Evolutionary conservation across 2,329 filamentous ascomycete species (phyloP).

Genomic region (Chrysoporthe deuterocubensis): DNA sequence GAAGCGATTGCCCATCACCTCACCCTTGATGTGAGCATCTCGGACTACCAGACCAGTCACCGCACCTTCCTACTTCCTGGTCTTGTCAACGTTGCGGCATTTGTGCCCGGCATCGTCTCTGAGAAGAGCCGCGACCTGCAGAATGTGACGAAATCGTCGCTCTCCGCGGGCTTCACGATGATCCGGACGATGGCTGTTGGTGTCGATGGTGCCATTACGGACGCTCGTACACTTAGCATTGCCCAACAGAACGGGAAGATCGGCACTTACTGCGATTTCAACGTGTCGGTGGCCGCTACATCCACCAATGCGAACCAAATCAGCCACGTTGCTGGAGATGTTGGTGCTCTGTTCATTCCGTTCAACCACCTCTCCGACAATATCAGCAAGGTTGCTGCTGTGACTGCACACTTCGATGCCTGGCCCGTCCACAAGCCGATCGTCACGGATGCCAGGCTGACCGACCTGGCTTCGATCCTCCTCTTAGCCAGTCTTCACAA

Average conservation of each 20-base stretch:
- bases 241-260: conserved; percentile 73
- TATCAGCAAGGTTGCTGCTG: conserved; percentile 81
- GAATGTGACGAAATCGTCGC: conserved; percentile 71
- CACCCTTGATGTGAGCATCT: conserved; percentile 77
- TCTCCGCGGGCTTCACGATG: conserved; percentile 79
- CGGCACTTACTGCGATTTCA: conserved; percentile 76
- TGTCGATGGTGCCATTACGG: conserved; percentile 72
- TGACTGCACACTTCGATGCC: conserved; percentile 76
- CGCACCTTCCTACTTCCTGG: conserved; percentile 74
- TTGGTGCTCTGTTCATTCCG: conserved; percentile 80
- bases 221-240: conserved; percentile 70
- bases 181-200: conserved; percentile 78
- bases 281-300: conserved; percentile 77
- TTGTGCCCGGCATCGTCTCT: conserved; percentile 73
- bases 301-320: conserved; percentile 76
- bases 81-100: conserved; percentile 78
- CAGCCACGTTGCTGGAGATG: conserved; percentile 71
- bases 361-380: conserved; percentile 83
- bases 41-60: conserved; percentile 93
- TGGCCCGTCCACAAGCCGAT: conserved; percentile 82
- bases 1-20: conserved; percentile 92
- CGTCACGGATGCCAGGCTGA: conserved; percentile 79
- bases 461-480: conserved; percentile 79
- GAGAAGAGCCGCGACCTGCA: conserved; percentile 70
- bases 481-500: conserved; percentile 78